Base-by-base conservation (phyloP, 768 basidiomycete genomes). In the Leccinum obscurum region DNA sequence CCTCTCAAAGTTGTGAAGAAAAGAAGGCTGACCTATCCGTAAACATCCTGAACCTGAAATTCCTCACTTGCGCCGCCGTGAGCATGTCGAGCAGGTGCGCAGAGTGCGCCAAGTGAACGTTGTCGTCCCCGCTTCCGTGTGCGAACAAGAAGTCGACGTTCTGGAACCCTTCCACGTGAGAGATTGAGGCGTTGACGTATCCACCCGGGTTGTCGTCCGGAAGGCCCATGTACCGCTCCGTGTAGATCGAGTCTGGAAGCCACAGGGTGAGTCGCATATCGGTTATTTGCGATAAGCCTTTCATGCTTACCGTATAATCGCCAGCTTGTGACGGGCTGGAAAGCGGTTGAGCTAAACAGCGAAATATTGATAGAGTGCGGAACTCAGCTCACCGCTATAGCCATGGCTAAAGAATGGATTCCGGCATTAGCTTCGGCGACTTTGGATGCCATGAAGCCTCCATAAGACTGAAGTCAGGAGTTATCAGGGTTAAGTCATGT, bases 121-220 rank as follows among this genome's bases (percentile, higher is more conserved):
- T 98, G 72, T 98, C 96, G 71, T 98, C 96, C 9, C 89, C 96
- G 65, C 88, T 93, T 32, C 97, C 97, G 68, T 98, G 95, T 10
- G 90, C 92, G 56, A 98, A 84, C 54, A 95, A 73, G 72, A 84
- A 98, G 64, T 93, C 84, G 32, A 88, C 81, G 59, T 90, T 79
- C 63, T 83, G 77, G 80, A 98, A 99, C 3, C 88, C 93, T 10
- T 88, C 88, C 53, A 97, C 93, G 69, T 92, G 87, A 58, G 89
- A 87, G 57, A 99, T 89, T 0, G 92, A 92, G 17, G 92, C 90
- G 52, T 89, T 93, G 65, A 89, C 76, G 77, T 99, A 99, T n/a
- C 97, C 97, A 1, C 78, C 85, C 0, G 83, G 83, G 72, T 98
- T 98, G 10, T 83, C 76, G 15, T 79, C 72, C 0, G 95, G 95